phyloP scores from a whole-genome alignment of 1,139 yeast genomes.

The Magnusiomyces paraingens region DNA sequence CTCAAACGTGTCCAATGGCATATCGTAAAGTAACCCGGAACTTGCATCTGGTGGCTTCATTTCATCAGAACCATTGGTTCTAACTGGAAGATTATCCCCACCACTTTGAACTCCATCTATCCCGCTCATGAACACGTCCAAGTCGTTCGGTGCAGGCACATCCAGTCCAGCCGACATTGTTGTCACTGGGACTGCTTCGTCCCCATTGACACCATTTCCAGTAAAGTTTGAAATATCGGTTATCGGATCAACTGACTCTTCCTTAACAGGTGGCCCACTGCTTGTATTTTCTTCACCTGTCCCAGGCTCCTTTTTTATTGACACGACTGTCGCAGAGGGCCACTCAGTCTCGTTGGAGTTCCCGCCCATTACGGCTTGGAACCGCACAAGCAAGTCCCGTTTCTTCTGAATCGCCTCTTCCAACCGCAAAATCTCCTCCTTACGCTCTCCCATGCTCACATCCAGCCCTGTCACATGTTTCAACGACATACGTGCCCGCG shows the following conservation, averaged over 20 bases:
- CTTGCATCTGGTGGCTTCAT: too few species aligned
- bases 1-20: too few species aligned
- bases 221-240: background rate
- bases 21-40: too few species aligned
- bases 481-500: conserved; percentile 6
- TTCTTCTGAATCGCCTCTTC: conserved; percentile 13
- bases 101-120: too few species aligned
- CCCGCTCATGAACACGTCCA: too few species aligned
- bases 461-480: conserved; percentile 7
- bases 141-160: too few species aligned
- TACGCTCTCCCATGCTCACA: conserved; percentile 12
- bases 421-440: conserved; percentile 11
- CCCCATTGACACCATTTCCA: conserved; percentile 3
- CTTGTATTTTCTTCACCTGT: background rate
- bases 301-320: background rate
- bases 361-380: conserved; percentile 25
- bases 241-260: conserved; percentile 1
- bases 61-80: too few species aligned
- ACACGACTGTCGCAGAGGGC: background rate
- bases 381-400: conserved; percentile 22
- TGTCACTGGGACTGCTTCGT: background rate
- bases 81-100: too few species aligned
- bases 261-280: background rate
- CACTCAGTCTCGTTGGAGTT: background rate
- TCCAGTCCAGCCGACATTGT: background rate